Conservation (phyloP, 2,329 filamentous ascomycete species). For the Penicillium brasilianum region DNA sequence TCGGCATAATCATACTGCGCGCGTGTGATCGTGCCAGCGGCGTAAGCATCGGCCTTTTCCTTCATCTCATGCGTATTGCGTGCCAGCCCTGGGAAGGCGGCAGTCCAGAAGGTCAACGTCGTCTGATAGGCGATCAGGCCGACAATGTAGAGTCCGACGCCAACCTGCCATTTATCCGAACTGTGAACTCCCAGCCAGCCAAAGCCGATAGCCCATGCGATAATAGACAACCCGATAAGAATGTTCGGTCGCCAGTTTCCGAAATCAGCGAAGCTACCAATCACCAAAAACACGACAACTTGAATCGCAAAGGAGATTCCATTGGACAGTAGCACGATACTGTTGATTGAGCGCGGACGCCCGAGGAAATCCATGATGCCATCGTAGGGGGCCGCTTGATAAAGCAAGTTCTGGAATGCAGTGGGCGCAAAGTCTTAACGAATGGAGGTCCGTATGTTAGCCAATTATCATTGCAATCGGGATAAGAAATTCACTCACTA, state of each 20-base stretch:
- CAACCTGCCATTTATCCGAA: constrained; percentile 63
- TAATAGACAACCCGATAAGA: constrained; percentile 63
- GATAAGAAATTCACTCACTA: constrained; percentile 44
- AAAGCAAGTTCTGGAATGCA: constrained; percentile 68
- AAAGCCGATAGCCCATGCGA: constrained; percentile 69
- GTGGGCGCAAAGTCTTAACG: constrained; percentile 63
- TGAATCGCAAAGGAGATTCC: constrained; percentile 72
- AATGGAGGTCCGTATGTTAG: not conserved
- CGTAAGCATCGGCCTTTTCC: constrained; percentile 55
- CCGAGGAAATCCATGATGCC: constrained; percentile 62
- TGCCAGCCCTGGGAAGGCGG: constrained; percentile 64
- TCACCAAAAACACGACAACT: constrained; percentile 56
- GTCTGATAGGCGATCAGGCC: constrained; percentile 70
- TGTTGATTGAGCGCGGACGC: constrained; percentile 63
- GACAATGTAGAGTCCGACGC: constrained; percentile 67
- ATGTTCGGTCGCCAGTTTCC: constrained; percentile 68
- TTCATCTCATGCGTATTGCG: constrained; percentile 59
- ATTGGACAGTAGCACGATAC: constrained; percentile 68
- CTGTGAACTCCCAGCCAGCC: constrained; percentile 70
- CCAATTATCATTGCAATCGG: not conserved
- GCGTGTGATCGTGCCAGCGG: constrained; percentile 58
- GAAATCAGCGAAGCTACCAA: constrained; percentile 63
- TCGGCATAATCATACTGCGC: constrained; percentile 66
- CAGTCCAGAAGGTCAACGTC: constrained; percentile 71
- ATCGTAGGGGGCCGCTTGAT: constrained; percentile 62